These are phyloP conservation scores for Glycine soja DNA, from an alignment of 306 rosid species.

Conservation along the genomic window DNA sequence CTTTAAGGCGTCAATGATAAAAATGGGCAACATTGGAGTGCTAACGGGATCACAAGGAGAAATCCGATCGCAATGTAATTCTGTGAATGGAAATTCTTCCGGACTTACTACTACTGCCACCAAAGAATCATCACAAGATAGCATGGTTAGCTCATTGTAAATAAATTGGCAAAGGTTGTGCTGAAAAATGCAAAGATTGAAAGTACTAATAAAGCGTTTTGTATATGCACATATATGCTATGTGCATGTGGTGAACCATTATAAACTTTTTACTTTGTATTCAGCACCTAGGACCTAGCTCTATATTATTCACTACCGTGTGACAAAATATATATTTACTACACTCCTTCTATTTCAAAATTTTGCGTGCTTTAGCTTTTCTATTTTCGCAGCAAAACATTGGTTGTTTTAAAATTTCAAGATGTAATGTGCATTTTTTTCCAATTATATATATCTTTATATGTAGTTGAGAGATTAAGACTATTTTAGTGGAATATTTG, in stretches of 20 bases:
- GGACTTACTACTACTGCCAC: background rate
- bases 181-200: background rate
- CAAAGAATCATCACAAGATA: conserved; percentile 25
- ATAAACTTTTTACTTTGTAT: too few relatives aligned
- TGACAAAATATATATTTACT: background rate
- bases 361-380: too few relatives aligned
- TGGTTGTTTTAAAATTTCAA: too few relatives aligned
- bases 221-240: too few relatives aligned
- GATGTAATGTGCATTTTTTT: too few relatives aligned
- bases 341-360: too few relatives aligned
- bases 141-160: conserved; percentile 40
- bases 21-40: conserved; percentile 53
- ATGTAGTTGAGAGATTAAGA: too few relatives aligned
- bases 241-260: background rate
- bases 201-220: too few relatives aligned
- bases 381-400: too few relatives aligned
- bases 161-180: background rate
- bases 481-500: too few relatives aligned
- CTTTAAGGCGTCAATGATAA: conserved; percentile 54
- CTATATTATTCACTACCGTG: background rate
- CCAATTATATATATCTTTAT: too few relatives aligned
- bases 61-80: conserved; percentile 50
- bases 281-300: too few relatives aligned
- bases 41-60: conserved; percentile 50
- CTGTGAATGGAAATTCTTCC: conserved; percentile 43